Evolutionary conservation across 768 basidiomycete species (phyloP).

Genomic region (Suillus variegatus): DNA sequence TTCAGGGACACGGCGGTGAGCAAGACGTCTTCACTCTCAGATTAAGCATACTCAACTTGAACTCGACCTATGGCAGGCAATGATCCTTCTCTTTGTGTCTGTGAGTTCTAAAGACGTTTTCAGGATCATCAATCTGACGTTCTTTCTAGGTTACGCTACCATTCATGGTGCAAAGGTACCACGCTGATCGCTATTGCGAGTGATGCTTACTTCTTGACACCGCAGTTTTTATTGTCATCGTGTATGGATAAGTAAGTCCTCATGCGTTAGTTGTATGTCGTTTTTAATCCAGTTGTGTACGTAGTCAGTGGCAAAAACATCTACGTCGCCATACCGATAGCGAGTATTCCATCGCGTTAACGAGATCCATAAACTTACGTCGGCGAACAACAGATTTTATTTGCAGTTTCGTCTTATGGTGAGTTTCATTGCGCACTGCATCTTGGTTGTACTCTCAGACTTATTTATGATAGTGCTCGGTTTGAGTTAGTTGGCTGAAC

Average conservation of each 20-base stretch:
- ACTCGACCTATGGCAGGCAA: background rate
- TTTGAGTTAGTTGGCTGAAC: background rate
- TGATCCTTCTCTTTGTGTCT: background rate
- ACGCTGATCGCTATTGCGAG: background rate
- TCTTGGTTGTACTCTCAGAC: background rate
- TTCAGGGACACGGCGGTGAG: background rate
- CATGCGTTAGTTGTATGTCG: background rate
- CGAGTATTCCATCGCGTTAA: background rate
- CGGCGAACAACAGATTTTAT: background rate
- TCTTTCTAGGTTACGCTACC: background rate
- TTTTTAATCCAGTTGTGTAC: background rate
- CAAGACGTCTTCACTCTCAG: background rate
- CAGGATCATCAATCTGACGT: background rate
- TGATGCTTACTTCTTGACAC: background rate
- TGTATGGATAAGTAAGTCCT: slow-evolving; percentile 11
- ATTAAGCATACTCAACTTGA: background rate
- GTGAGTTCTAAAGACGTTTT: background rate
- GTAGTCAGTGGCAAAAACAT: slow-evolving; percentile 5
- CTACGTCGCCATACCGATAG: slow-evolving; percentile 4
- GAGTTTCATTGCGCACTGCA: background rate
- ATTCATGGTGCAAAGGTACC: slow-evolving; percentile 6
- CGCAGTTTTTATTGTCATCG: slow-evolving; percentile 11
- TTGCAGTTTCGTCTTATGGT: background rate
- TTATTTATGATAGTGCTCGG: slow-evolving; percentile 2
- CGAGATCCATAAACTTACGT: background rate